phyloP scores from a whole-genome alignment of 768 basidiomycete species.

The Hydnomerulius pinastri region DNA sequence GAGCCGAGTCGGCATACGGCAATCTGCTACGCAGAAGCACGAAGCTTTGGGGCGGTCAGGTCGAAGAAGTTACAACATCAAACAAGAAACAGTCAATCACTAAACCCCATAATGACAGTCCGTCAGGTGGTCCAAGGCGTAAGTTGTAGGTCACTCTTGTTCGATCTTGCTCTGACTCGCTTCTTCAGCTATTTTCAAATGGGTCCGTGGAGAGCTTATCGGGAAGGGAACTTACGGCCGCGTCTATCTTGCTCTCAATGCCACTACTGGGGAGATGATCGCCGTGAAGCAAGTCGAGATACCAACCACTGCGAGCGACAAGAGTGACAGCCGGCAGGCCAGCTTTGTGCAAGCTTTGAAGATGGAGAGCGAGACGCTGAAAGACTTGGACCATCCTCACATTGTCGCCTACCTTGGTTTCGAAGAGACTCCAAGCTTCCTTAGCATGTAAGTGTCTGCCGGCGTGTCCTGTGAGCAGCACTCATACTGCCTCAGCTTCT shows the following conservation, averaged over 20 bases:
- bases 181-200: constrained; percentile 83
- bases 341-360: constrained; percentile 90
- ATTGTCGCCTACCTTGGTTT: constrained; percentile 98
- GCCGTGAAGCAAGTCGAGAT: constrained; percentile 99
- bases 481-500: constrained; percentile 60
- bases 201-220: constrained; percentile 97
- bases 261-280: constrained; percentile 97
- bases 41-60: constrained; percentile 90
- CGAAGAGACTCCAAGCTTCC: constrained; percentile 82
- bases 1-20: constrained; percentile 52
- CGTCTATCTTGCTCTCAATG: constrained; percentile 95
- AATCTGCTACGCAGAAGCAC: constrained; percentile 77
- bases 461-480: neutral
- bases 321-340: constrained; percentile 81
- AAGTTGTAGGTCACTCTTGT: constrained; percentile 35
- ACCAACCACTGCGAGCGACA: constrained; percentile 88
- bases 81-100: constrained; percentile 52
- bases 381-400: constrained; percentile 94
- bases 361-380: constrained; percentile 93
- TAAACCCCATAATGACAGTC: constrained; percentile 54
- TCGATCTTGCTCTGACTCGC: constrained; percentile 15
- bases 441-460: constrained; percentile 79
- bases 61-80: constrained; percentile 90
- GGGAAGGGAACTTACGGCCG: constrained; percentile 96
- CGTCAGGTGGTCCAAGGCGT: constrained; percentile 69